Evolutionary conservation across 331 rosid genomes (phyloP), one percentile per base, ranked within the genome.

Genomic region (Rhamnella rubrinervis): DNA sequence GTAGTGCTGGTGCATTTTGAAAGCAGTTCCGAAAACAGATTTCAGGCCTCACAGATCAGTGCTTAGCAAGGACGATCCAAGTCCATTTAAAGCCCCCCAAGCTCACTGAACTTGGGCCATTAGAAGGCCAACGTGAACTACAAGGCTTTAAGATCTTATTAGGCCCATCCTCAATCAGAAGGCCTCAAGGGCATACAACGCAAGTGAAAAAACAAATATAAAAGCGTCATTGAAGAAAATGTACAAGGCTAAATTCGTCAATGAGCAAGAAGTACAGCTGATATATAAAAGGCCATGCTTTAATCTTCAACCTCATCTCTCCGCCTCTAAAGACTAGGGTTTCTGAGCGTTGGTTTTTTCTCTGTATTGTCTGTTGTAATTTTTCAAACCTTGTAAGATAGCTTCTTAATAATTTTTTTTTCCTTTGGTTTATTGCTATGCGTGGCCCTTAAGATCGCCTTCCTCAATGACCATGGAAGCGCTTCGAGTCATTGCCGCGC

Each of bases 381-480:
- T 31, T 19, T 39, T 50, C 39, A 4, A 0, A 0, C 1, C 1
- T 4, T 23, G 16, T 46, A 23, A 6, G 3, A 2, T 0, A 10
- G 7, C 4, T 50, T 16, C 2, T 26, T 8, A 10, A 0, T 15
- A 21, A 12, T 25, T 18, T 50, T 37, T 26, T n/a, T 1, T 21
- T 20, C 3, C 5, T 17, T 0, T 39, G 15, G 38, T 40, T 40
- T 7, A 11, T 7, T 37, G n/a, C 8, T n/a, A 41, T 71, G 96
- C 91, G 84, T 78, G 40, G 95, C 97, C 92, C 97, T 87, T 90
- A 82, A 85, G 89, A 84, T 87, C 85, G 89, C 92, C 97, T 92
- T 87, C 89, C 92, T 26, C 8, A 18, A n/a, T 8, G 65, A 10
- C 73, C 38, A 74, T 87, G 97, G 84, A 89, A 92, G 95, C 92